Evolutionary conservation across 805 yeast species (phyloP).

Genomic region (Starmerella bombicola): DNA sequence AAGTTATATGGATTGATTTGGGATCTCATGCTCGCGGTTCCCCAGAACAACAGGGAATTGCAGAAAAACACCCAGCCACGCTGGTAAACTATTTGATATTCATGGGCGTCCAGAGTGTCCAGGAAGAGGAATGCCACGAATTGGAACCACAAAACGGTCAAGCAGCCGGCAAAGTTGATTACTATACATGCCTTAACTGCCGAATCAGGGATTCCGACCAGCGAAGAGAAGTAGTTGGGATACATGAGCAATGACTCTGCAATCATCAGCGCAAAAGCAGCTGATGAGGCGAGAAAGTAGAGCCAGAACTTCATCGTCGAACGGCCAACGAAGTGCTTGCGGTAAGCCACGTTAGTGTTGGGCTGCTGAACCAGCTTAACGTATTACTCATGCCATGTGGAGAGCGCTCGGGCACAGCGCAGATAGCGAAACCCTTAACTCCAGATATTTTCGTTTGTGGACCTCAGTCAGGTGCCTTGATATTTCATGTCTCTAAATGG

Average conservation of each 20-base stretch:
- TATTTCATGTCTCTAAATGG: too few species aligned
- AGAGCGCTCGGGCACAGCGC: too few species aligned
- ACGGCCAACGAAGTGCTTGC: neutral
- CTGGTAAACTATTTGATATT: constrained; percentile 44
- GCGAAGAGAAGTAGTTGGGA: constrained; percentile 40
- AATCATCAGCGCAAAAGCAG: constrained; percentile 23
- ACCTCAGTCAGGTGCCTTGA: too few species aligned
- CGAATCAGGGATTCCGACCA: constrained; percentile 42
- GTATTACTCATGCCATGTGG: neutral
- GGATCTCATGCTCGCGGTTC: constrained; percentile 2
- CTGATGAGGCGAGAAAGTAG: constrained; percentile 11
- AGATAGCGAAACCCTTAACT: too few species aligned
- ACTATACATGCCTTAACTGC: constrained; percentile 36
- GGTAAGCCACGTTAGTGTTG: too few species aligned
- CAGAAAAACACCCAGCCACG: constrained; percentile 53
- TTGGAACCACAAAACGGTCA: constrained; percentile 33
- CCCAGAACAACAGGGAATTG: constrained; percentile 33
- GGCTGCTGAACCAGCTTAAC: neutral
- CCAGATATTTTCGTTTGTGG: too few species aligned
- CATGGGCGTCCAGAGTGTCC: constrained; percentile 64
- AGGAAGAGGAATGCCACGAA: constrained; percentile 44
- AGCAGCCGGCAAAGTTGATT: constrained; percentile 23
- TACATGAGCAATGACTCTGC: constrained; percentile 34
- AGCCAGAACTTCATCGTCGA: constrained; percentile 11
- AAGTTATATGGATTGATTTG: constrained; percentile 26